Percentiles rank a stretch among this genome's conserved stretches.
These are phyloP conservation scores for Oxyria digyna DNA, from an alignment of 148 eudicot species.

Conservation along the genomic window DNA sequence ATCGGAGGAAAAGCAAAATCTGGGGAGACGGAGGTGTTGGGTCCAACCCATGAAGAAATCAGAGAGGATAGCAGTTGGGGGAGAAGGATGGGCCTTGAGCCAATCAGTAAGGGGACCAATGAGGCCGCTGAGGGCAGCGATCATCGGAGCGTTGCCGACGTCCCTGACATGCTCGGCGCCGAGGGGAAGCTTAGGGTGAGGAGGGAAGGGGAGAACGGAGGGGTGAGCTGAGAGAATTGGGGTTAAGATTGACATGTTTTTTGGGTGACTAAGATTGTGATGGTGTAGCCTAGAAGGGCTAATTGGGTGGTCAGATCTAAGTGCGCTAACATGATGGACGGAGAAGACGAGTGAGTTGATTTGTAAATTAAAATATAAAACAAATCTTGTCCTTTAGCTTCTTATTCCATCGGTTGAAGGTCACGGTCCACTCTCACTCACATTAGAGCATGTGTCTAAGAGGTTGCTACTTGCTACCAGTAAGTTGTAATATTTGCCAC, in stretches of 20 bases:
- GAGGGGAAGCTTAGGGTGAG: conserved; percentile 27
- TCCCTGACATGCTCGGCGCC: conserved; percentile 36
- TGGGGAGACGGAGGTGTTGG: conserved; percentile 25
- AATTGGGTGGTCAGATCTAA: conserved; percentile 46
- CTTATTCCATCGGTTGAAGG: too few relatives aligned
- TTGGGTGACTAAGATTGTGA: conserved; percentile 44
- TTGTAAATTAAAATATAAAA: too few relatives aligned
- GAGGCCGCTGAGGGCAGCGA: conserved; percentile 26
- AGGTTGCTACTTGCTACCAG: too few relatives aligned
- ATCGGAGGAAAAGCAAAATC: conserved; percentile 32
- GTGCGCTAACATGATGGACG: too few relatives aligned
- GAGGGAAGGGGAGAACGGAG: conserved; percentile 42
- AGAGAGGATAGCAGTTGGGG: conserved; percentile 47
- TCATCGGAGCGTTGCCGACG: conserved; percentile 28
- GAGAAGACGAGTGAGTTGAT: too few relatives aligned
- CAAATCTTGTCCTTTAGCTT: too few relatives aligned
- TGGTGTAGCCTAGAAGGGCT: conserved; percentile 25
- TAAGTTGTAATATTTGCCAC: too few relatives aligned
- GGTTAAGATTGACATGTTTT: conserved; percentile 31
- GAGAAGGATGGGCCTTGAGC: conserved; percentile 32
- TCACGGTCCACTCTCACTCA: too few relatives aligned
- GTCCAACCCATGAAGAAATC: conserved; percentile 70
- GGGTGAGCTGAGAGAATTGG: conserved; percentile 37
- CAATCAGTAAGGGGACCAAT: conserved; percentile 26
- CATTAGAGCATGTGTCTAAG: too few relatives aligned